These are phyloP conservation scores for Purpureocillium lavendulum DNA, from an alignment of 2,329 filamentous ascomycete species.

Conservation along the genomic window DNA sequence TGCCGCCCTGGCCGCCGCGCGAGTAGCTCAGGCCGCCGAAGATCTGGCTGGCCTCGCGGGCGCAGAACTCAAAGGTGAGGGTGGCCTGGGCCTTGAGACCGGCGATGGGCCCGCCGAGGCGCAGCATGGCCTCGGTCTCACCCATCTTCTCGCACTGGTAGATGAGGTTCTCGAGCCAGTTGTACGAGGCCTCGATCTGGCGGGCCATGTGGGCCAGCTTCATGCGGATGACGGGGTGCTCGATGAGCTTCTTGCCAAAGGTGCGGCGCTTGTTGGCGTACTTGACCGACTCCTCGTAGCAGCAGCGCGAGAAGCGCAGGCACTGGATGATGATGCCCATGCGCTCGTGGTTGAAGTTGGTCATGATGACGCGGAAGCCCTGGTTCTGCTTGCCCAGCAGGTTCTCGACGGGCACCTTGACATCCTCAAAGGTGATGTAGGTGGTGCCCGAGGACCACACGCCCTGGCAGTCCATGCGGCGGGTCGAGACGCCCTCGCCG, in stretches of 20 bases:
- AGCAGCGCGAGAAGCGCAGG: slow-evolving; percentile 89
- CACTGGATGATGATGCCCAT: slow-evolving; percentile 98
- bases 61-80: slow-evolving; percentile 94
- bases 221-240: slow-evolving; percentile 93
- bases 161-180: slow-evolving; percentile 92
- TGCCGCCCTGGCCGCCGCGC: slow-evolving; percentile 86
- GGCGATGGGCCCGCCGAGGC: slow-evolving; percentile 89
- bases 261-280: slow-evolving; percentile 96
- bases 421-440: slow-evolving; percentile 97
- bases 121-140: slow-evolving; percentile 91
- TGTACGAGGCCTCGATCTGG: slow-evolving; percentile 94
- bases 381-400: slow-evolving; percentile 96
- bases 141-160: slow-evolving; percentile 91
- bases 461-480: slow-evolving; percentile 97
- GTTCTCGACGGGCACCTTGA: slow-evolving; percentile 99
- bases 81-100: slow-evolving; percentile 90
- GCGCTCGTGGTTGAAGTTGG: slow-evolving; percentile 98
- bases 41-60: slow-evolving; percentile 92
- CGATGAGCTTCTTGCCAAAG: slow-evolving; percentile 92
- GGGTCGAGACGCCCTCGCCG: slow-evolving; percentile 78
- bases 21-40: slow-evolving; percentile 92
- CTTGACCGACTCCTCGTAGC: slow-evolving; percentile 92
- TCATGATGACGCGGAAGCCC: slow-evolving; percentile 99
- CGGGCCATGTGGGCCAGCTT: slow-evolving; percentile 98
- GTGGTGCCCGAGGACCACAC: slow-evolving; percentile 94